Conservation (phyloP, 768 basidiomycete genomes). For the Leucosporidium yakuticum region DNA sequence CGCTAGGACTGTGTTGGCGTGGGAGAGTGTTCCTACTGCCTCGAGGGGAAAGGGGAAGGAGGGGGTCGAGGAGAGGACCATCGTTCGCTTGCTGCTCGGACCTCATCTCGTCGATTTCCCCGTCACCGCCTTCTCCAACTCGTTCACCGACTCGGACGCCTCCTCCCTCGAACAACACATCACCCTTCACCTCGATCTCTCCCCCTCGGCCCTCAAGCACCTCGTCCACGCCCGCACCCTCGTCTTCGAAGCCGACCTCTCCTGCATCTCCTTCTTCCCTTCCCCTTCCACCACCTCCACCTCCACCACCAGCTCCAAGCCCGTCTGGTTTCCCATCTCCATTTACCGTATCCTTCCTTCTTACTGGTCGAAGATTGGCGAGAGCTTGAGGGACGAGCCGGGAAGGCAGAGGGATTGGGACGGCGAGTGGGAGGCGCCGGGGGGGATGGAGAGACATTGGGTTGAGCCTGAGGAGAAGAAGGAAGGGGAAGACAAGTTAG, state of each 20-base stretch:
- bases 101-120: constrained; percentile 3
- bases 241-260: constrained; percentile 13
- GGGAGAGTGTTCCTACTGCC: not conserved
- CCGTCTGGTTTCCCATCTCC: constrained; percentile 1
- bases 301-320: no score
- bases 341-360: constrained; percentile 9
- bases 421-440: not conserved
- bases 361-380: constrained; percentile 1
- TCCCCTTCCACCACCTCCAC: not conserved
- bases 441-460: not conserved
- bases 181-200: constrained; percentile 1
- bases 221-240: not conserved
- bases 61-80: not conserved
- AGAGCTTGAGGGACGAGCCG: constrained; percentile 11
- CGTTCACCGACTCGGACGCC: not conserved
- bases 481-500: not conserved
- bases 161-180: not conserved
- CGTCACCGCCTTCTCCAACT: not conserved
- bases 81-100: constrained; percentile 1
- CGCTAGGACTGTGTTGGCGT: constrained; percentile 3
- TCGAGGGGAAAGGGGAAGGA: not conserved
- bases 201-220: not conserved
- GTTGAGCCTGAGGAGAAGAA: not conserved
- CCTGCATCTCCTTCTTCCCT: constrained; percentile 13
- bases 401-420: not conserved